Evolutionary conservation across 768 basidiomycete species (phyloP).

Genomic region (Suillus discolor): DNA sequence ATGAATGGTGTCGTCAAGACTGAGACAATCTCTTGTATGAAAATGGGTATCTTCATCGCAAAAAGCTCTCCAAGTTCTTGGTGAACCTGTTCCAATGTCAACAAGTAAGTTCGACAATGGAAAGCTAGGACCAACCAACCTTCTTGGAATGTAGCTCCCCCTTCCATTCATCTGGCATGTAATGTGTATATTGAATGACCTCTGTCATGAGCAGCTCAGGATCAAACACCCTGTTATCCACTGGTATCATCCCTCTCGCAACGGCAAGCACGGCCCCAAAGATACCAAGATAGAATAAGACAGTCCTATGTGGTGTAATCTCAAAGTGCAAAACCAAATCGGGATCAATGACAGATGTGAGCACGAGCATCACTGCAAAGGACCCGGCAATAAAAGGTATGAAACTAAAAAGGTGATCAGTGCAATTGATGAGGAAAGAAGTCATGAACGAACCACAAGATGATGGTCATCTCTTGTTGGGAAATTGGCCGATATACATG

Average conservation of each 20-base stretch:
- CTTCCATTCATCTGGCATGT: conserved; percentile 94
- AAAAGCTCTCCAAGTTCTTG: conserved; percentile 91
- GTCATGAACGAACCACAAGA: conserved; percentile 76
- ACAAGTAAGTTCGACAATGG: conserved; percentile 7
- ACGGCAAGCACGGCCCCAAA: conserved; percentile 89
- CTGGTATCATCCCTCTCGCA: conserved; percentile 93
- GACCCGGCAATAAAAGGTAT: conserved; percentile 96
- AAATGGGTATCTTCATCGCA: conserved; percentile 88
- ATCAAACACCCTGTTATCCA: conserved; percentile 92
- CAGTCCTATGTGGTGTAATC: conserved; percentile 89
- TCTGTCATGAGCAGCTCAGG: conserved; percentile 92
- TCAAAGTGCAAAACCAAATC: conserved; percentile 94
- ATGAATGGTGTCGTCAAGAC: conserved; percentile 94
- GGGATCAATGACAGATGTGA: conserved; percentile 91
- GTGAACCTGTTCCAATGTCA: conserved; percentile 63
- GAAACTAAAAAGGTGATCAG: conserved; percentile 56
- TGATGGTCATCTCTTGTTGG: conserved; percentile 86
- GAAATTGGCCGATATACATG: conserved; percentile 97
- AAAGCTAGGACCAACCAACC: conserved; percentile 54
- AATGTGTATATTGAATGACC: conserved; percentile 93
- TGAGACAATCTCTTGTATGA: conserved; percentile 85
- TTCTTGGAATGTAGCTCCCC: conserved; percentile 85
- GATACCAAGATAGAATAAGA: conserved; percentile 88
- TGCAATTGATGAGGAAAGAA: background rate
- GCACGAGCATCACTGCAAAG: conserved; percentile 91